phyloP scores from a whole-genome alignment of 257 asterid species.

The Echium plantagineum region DNA sequence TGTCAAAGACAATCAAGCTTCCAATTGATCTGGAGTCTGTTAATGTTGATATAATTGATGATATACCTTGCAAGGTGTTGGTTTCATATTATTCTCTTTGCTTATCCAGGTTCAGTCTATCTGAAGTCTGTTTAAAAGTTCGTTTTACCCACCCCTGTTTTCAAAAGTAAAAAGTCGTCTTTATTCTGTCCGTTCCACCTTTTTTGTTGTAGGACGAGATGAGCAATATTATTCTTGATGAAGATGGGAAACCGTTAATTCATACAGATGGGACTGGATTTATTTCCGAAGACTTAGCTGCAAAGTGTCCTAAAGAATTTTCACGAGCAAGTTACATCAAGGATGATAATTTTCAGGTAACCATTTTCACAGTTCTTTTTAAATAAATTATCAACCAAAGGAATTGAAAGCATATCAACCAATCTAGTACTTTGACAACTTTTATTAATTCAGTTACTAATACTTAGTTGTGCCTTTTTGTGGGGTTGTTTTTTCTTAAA shows the following conservation, averaged over 20 bases:
- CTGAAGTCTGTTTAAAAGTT: no score
- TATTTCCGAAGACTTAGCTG: constrained; percentile 69
- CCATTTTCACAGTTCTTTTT: background rate
- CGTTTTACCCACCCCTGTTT: background rate
- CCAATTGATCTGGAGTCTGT: constrained; percentile 44
- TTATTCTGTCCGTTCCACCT: background rate
- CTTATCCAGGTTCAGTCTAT: background rate
- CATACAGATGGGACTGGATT: constrained; percentile 89
- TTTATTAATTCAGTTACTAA: no score
- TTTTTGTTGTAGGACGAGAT: constrained; percentile 35
- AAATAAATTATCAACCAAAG: background rate
- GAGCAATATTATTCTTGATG: constrained; percentile 29
- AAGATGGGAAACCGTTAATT: constrained; percentile 48
- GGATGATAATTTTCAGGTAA: constrained; percentile 38
- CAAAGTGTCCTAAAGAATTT: constrained; percentile 50
- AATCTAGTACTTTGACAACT: no score
- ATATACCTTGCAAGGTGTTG: constrained; percentile 51
- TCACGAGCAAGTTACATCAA: constrained; percentile 22
- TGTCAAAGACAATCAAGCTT: constrained; percentile 63
- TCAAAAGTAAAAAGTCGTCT: background rate
- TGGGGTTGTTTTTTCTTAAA: no score
- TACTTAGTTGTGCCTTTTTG: no score
- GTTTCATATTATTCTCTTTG: constrained; percentile 11
- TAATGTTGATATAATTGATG: constrained; percentile 35
- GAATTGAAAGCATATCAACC: no score